Conservation (phyloP, 2,329 filamentous ascomycete species). For the Coniochaeta sp. region DNA sequence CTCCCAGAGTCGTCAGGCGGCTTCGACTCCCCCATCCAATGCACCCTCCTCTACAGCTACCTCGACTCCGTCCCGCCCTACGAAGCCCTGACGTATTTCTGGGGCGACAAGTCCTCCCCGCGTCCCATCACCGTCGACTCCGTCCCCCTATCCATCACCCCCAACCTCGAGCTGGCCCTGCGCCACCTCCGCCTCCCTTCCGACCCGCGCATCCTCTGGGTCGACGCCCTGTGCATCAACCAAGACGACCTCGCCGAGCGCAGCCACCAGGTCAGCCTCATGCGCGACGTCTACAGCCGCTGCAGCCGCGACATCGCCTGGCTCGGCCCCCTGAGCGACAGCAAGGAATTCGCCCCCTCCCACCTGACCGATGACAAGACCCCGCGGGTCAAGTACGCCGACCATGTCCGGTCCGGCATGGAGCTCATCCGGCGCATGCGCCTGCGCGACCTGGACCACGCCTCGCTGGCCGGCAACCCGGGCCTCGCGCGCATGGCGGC, state of each 20-base stretch:
- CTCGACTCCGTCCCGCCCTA: not conserved
- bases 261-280: conserved; percentile 11
- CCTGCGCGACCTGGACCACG: not conserved
- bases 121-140: not conserved
- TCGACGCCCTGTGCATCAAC: conserved; percentile 12
- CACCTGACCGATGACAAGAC: not conserved
- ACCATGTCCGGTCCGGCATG: not conserved
- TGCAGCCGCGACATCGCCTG: conserved; percentile 3
- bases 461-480: not conserved
- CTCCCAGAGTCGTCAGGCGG: not conserved
- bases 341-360: not conserved
- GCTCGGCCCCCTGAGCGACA: conserved; percentile 3
- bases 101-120: not conserved
- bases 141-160: not conserved
- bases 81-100: conserved; percentile 2
- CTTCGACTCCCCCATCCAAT: not conserved
- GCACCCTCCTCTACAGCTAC: not conserved
- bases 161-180: conserved; percentile 7
- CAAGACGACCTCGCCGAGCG: conserved; percentile 8
- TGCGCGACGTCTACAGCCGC: conserved; percentile 24
- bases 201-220: conserved; percentile 5
- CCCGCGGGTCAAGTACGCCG: not conserved
- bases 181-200: conserved; percentile 3
- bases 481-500: not conserved
- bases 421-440: not conserved